Percentiles rank a stretch among this genome's conserved stretches.
Conservation (phyloP, 2,329 filamentous ascomycete species). For the Kalmusia sp. region DNA sequence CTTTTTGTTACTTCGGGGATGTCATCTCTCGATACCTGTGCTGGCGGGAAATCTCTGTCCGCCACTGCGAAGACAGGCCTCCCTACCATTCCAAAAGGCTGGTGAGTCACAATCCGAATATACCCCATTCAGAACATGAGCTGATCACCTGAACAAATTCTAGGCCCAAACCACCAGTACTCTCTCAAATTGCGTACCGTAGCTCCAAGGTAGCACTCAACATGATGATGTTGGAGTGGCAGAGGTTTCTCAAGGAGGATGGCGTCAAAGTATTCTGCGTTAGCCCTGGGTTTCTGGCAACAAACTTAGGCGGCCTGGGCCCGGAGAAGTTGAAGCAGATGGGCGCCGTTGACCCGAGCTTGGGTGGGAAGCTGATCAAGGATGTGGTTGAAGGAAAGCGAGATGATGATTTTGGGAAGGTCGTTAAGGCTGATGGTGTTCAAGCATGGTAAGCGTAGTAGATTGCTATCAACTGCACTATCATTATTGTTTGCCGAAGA, state of each 20-base stretch:
- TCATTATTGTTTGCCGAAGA: too few relatives aligned
- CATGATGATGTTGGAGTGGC: slow-evolving; percentile 60
- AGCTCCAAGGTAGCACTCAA: slow-evolving; percentile 56
- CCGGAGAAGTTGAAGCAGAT: slow-evolving; percentile 43
- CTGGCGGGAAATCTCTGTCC: slow-evolving; percentile 33
- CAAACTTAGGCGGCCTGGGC: slow-evolving; percentile 47
- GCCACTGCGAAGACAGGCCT: slow-evolving; percentile 26
- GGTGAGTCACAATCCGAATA: neutral
- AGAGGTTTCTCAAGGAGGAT: slow-evolving; percentile 51
- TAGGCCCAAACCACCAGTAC: slow-evolving; percentile 13
- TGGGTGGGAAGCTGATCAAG: slow-evolving; percentile 47
- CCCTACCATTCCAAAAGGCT: slow-evolving; percentile 23
- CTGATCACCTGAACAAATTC: neutral
- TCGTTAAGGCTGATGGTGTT: slow-evolving; percentile 27
- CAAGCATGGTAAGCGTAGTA: neutral
- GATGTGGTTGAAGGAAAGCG: slow-evolving; percentile 50
- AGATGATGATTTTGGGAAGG: slow-evolving; percentile 48
- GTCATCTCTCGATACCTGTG: slow-evolving; percentile 41
- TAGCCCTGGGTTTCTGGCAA: slow-evolving; percentile 57
- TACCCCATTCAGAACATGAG: neutral
- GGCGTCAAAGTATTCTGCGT: slow-evolving; percentile 56
- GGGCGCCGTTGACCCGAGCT: slow-evolving; percentile 46
- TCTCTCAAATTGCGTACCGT: slow-evolving; percentile 44
- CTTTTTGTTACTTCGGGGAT: slow-evolving; percentile 53
- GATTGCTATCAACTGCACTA: too few relatives aligned